Conservation (phyloP, 1,284 basidiomycete genomes). For the Tetrapyrgos nigripes region DNA sequence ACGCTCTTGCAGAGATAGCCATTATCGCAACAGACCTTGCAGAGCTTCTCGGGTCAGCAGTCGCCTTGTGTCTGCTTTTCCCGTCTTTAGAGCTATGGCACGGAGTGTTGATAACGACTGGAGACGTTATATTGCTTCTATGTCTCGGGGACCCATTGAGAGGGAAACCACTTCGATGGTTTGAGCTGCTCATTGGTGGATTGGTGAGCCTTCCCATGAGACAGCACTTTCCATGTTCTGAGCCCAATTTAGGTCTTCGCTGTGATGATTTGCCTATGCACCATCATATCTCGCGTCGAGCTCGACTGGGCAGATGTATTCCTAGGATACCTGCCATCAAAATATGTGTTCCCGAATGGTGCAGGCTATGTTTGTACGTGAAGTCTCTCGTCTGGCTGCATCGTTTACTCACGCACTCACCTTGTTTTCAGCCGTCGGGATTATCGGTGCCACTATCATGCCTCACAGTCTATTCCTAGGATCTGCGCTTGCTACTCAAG, state of each 20-base stretch:
- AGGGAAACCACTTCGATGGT: conserved; percentile 65
- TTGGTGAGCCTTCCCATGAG: conserved; percentile 50
- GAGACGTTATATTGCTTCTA: conserved; percentile 84
- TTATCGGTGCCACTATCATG: conserved; percentile 21
- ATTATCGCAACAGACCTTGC: conserved; percentile 83
- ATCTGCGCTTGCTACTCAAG: conserved; percentile 20
- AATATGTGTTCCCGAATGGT: conserved; percentile 19
- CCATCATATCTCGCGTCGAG: conserved; percentile 17
- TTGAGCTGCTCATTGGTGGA: conserved; percentile 84
- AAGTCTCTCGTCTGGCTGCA: not conserved
- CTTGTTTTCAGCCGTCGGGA: conserved; percentile 15
- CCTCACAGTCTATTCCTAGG: conserved; percentile 21
- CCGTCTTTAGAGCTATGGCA: conserved; percentile 82
- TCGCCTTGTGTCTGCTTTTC: conserved; percentile 79
- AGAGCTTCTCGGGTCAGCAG: conserved; percentile 75
- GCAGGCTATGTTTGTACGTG: conserved; percentile 18
- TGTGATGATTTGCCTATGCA: conserved; percentile 54
- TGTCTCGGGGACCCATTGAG: conserved; percentile 66
- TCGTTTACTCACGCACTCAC: not conserved
- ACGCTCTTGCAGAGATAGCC: conserved; percentile 77
- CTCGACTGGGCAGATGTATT: conserved; percentile 17
- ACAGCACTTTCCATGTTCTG: not conserved
- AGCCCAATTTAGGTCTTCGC: conserved; percentile 65
- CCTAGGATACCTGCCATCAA: conserved; percentile 20
- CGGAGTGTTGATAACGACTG: conserved; percentile 83